Percentiles rank a stretch among this genome's conserved stretches.
These are phyloP conservation scores for Ustilago xerochloae DNA, from an alignment of 1,284 basidiomycete species.

Conservation along the genomic window DNA sequence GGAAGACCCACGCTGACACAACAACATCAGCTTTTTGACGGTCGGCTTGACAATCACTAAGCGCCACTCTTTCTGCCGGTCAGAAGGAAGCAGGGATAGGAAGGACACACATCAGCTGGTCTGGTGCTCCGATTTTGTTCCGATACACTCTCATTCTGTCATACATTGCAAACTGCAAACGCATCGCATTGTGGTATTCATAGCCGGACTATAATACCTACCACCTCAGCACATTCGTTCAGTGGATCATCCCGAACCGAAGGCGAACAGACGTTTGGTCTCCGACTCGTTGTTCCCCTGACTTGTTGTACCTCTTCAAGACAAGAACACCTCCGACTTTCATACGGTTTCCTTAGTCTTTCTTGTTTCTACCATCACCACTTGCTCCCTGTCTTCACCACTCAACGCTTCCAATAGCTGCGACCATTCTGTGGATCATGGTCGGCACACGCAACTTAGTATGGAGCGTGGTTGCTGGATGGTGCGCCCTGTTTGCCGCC, in stretches of 20 bases:
- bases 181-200: no score
- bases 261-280: background rate
- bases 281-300: no score
- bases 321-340: no score
- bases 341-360: no score
- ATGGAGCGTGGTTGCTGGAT: slow-evolving; percentile 10
- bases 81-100: no score
- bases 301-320: no score
- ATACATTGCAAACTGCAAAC: no score
- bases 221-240: background rate
- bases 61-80: background rate
- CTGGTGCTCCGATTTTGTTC: background rate
- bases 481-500: slow-evolving; percentile 16
- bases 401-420: background rate
- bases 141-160: background rate
- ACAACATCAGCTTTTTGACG: background rate
- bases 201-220: background rate
- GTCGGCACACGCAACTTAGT: slow-evolving; percentile 4
- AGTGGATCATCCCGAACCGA: no score
- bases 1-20: background rate
- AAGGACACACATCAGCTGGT: background rate
- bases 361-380: no score
- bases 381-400: background rate
- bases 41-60: background rate
- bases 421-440: slow-evolving; percentile 4